A percentile compares a stretch with the other conserved stretches of the same genome.
Conservation (phyloP, 352 stramenopile species). For the Blastocystis sp. region DNA sequence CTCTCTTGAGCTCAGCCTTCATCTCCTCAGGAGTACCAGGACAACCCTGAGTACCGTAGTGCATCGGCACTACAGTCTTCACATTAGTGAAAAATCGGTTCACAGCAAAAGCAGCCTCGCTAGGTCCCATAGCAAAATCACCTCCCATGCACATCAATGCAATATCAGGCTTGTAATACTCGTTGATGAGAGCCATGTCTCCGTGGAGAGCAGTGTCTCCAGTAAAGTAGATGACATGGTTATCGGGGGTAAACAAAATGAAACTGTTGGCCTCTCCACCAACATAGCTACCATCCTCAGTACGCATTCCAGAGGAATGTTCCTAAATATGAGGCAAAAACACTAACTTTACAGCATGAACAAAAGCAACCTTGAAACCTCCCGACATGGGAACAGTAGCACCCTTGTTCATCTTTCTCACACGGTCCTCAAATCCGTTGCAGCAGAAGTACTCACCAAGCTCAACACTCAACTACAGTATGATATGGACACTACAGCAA, state of each 20-base stretch:
- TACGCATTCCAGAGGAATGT: conserved; percentile 52
- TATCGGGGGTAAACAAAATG: conserved; percentile 59
- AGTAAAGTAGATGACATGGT: conserved; percentile 62
- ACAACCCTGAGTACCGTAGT: conserved; percentile 45
- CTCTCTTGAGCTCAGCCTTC: conserved; percentile 46
- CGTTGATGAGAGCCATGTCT: conserved; percentile 60
- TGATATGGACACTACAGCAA: background rate
- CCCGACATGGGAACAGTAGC: conserved; percentile 54
- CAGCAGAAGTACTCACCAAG: conserved; percentile 60
- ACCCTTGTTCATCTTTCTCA: conserved; percentile 62
- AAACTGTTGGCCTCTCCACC: conserved; percentile 62
- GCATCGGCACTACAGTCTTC: conserved; percentile 55
- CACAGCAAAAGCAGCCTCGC: conserved; percentile 57
- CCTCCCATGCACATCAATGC: conserved; percentile 53
- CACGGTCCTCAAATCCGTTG: conserved; percentile 49
- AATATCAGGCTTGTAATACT: conserved; percentile 62
- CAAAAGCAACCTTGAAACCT: conserved; percentile 57
- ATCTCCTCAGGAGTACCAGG: conserved; percentile 39
- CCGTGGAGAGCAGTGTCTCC: conserved; percentile 58
- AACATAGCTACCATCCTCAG: conserved; percentile 49
- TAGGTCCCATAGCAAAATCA: conserved; percentile 60
- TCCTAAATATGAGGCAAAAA: background rate
- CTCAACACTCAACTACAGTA: conserved; percentile 27
- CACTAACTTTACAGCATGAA: conserved; percentile 12
- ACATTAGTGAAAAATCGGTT: conserved; percentile 42